Base-by-base conservation (phyloP, 2,329 filamentous ascomycete genomes). In the Sporothrix humicola region DNA sequence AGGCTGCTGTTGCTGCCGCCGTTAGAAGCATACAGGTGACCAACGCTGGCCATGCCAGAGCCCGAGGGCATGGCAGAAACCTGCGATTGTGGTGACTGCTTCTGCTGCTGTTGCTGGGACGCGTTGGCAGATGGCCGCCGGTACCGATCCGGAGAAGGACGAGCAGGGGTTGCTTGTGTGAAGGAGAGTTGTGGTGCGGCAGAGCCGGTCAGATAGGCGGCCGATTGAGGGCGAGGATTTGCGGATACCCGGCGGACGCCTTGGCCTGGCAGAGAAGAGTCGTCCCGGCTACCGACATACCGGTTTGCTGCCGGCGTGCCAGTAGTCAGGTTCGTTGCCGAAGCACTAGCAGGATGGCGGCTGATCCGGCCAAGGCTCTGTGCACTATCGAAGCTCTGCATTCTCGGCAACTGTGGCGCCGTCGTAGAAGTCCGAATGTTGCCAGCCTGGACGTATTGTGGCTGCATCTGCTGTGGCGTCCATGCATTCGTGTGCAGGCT, bases 101-200 rank as follows among this genome's bases (percentile, higher is more conserved):
- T 69, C 66, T 75, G 74, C 8, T 76, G 74, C 12, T 76, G 74
- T 8, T 74, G 72, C 58, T 74, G 74, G 2, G 23, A 26, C 2
- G 72, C 85, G 77, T 88, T 87, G 73, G 87, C 85, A 72, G 86
- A 86, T 74, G 87, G 82, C 69, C 94, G 91, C 78, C 94, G 89
- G 81, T 98, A 98, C 74, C 95, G 90, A 80, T 97, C 94, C 0
- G 93, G 93, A 1, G 92, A 90, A 26, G 90, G 85, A 78, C 94
- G 94, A 63, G 85, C 82, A 26, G 89, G 85, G 3, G 87, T 85
- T 58, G 90, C 87, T 81, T 83, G 91, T 79, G 77, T 86, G 82
- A 80, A 90, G 76, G 82, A 87, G 68, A 89, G 86, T 77, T 85
- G 85, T 26, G 81, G 82, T 13, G 58, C 58, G 1, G 83, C 77